Percentiles rank a stretch among this genome's conserved stretches.
Evolutionary conservation across 768 basidiomycete species (phyloP).

Genomic region (Agrocybe praecox): DNA sequence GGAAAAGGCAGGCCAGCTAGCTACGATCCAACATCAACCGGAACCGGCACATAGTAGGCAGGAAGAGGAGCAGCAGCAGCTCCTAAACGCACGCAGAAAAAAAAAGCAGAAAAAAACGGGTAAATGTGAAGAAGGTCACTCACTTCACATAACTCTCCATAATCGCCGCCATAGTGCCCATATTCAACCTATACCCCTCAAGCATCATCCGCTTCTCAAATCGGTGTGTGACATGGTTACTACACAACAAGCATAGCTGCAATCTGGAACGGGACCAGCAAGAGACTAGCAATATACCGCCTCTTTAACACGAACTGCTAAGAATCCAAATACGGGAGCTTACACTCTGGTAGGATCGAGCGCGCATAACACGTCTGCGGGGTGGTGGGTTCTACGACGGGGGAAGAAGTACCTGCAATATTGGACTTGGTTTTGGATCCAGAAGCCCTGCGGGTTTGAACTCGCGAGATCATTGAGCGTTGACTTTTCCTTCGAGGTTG

Average conservation of each 20-base stretch:
- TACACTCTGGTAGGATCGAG: slow-evolving; percentile 73
- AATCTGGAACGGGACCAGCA: slow-evolving; percentile 69
- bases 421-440: slow-evolving; percentile 69
- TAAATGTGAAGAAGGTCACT: not conserved
- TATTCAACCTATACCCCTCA: slow-evolving; percentile 73
- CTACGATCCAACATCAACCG: too few relatives aligned
- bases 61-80: too few relatives aligned
- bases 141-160: slow-evolving; percentile 84
- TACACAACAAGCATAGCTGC: slow-evolving; percentile 69
- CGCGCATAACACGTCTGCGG: slow-evolving; percentile 75
- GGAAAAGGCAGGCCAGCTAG: too few relatives aligned
- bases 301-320: slow-evolving; percentile 52
- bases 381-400: slow-evolving; percentile 78
- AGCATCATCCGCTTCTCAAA: slow-evolving; percentile 92
- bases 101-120: not conserved
- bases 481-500: slow-evolving; percentile 77
- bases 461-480: slow-evolving; percentile 67
- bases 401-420: slow-evolving; percentile 85
- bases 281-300: slow-evolving; percentile 70
- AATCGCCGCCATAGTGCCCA: slow-evolving; percentile 74
- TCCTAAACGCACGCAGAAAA: too few relatives aligned
- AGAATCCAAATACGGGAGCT: slow-evolving; percentile 59
- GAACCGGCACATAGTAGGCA: too few relatives aligned
- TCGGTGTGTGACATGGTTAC: slow-evolving; percentile 82
- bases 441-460: slow-evolving; percentile 63